Evolutionary conservation across 2,329 filamentous ascomycete species (phyloP), one percentile per base, ranked within the genome.

Genomic region (Zasmidium angulare): DNA sequence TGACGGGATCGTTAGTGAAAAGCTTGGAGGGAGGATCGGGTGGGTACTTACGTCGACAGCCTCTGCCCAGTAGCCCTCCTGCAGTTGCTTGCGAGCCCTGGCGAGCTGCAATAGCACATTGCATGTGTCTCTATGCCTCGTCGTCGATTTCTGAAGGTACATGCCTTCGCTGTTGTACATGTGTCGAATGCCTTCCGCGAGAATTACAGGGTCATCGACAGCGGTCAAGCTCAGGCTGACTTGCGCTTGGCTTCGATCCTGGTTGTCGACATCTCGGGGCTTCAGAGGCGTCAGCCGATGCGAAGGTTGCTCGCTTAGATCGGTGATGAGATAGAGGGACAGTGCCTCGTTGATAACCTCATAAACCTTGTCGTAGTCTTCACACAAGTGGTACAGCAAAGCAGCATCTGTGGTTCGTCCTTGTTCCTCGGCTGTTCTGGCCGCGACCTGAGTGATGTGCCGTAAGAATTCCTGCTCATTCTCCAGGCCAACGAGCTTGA

Each of bases 291-390:
- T 86, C 52, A 96, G 79, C 46, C 88, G n/a, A n/a, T n/a, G 87
- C 75, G 93, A 82, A 19, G 89, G 86, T 59, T 91, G 88, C 68
- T 95, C 89, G 55, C 91, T 92, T 68, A 96, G 84, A 69, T 96
- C 92, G 11, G 93, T 83, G 12, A 91, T 89, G 60, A 98, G 87
- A 48, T 91, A 90, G 75, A 98, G 92, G 57, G 93, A 96, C 36
- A 99, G 82, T 2, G 93, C 89, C 43, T 92, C 89, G 76, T 93
- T 96, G 71, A 98, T 86, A 65, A 98, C 93, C 23, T 85, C 81
- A 47, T 97, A 86, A n/a, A 98, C 96, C 55, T 88, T 92, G 74
- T 99, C 92, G 73, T 96, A 98, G 74, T 99, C 93, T 70, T 91
- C 91, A 0, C 95, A 93, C 47, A 99, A 82, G 74, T 99, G 93